Conservation (phyloP, 2,329 filamentous ascomycete genomes). For the Apiospora pterosperma region DNA sequence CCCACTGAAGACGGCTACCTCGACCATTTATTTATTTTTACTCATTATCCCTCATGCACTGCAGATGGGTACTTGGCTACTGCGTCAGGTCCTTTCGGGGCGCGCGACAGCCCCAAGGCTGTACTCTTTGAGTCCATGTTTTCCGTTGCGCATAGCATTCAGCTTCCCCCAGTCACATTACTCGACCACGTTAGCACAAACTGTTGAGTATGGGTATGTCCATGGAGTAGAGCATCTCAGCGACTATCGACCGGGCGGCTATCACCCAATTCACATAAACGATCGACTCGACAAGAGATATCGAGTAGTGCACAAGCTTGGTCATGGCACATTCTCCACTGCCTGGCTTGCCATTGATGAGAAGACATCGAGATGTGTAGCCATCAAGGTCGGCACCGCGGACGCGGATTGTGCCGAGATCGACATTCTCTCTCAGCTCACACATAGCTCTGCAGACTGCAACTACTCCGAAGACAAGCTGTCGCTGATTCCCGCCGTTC, state of each 20-base stretch:
- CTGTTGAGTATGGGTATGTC: not conserved
- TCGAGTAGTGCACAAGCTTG: not conserved
- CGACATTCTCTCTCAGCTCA: not conserved
- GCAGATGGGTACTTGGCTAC: no score
- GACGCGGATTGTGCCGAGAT: not conserved
- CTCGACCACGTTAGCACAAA: no score
- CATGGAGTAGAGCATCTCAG: not conserved
- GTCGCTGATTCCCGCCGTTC: not conserved
- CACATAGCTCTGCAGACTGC: no score
- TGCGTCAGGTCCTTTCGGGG: no score
- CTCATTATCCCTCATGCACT: no score
- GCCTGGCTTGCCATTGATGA: not conserved
- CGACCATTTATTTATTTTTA: no score
- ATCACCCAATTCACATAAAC: not conserved
- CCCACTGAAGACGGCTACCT: no score
- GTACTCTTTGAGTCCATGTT: no score
- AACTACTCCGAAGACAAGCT: not conserved
- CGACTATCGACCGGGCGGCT: not conserved
- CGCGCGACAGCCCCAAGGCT: no score
- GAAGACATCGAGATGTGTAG: not conserved
- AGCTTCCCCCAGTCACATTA: no score
- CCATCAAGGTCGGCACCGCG: not conserved
- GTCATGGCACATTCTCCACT: not conserved
- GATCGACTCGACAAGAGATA: not conserved
- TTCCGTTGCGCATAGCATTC: no score